Evolutionary conservation across 2,329 filamentous ascomycete species (phyloP).

Genomic region (Whalleya microplaca): DNA sequence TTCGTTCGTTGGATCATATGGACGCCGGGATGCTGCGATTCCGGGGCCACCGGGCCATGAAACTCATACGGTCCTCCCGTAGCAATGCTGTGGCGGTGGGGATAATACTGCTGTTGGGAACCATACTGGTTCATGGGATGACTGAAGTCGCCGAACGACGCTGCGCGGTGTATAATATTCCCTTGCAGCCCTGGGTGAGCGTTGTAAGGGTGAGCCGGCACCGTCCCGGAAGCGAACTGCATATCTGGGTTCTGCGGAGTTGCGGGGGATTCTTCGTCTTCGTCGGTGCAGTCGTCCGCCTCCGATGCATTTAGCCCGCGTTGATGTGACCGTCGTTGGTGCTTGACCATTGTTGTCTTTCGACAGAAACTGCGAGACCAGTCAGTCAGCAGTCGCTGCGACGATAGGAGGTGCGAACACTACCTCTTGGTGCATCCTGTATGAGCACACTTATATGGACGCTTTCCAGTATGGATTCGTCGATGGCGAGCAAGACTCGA

Average conservation of each 20-base stretch:
- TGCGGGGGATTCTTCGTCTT: conserved; percentile 62
- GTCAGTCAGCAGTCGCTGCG: conserved; percentile 20
- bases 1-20: conserved; percentile 55
- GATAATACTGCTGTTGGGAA: conserved; percentile 46
- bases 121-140: conserved; percentile 52
- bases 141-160: conserved; percentile 59
- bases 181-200: conserved; percentile 43
- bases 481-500: conserved; percentile 68
- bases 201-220: conserved; percentile 46
- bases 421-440: conserved; percentile 66
- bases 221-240: conserved; percentile 47
- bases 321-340: conserved; percentile 65
- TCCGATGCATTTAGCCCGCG: conserved; percentile 59
- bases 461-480: conserved; percentile 68
- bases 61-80: conserved; percentile 49
- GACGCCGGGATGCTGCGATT: conserved; percentile 49
- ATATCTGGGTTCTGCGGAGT: conserved; percentile 45
- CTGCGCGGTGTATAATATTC: conserved; percentile 52
- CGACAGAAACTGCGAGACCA: conserved; percentile 63
- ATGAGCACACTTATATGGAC: conserved; percentile 66
- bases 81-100: conserved; percentile 53
- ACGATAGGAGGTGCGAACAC: conserved; percentile 11
- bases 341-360: conserved; percentile 73
- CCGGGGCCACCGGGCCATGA: conserved; percentile 46
- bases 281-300: conserved; percentile 58